Base-by-base conservation (phyloP, 208 protist genomes). In the Leishmania martiniquensis region DNA sequence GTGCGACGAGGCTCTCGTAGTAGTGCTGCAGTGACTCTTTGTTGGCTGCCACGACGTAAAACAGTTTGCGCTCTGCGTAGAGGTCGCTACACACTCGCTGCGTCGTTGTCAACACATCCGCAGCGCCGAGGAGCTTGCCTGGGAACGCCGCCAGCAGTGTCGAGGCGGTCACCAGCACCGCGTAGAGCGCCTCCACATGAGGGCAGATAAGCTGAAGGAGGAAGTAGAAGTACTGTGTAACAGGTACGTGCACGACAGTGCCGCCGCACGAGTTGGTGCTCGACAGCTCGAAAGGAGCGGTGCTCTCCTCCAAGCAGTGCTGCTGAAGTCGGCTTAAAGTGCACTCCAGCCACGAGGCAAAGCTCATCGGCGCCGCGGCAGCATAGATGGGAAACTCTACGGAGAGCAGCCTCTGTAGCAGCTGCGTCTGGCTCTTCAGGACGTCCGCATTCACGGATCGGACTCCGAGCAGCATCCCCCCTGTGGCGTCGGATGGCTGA, bases 361-460 rank as follows among this genome's bases (percentile, higher is more conserved):
- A 89, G 54, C 73, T 87, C 37, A 85, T 85, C 5, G 92, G 94
- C 9, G 82, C 85, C n/a, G 66, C 77, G 7, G 78, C n/a, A n/a
- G 81, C 68, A 81, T 90, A 95, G 72, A 90, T 88, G 20, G 92
- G 92, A 80, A 95, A 95, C 80, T 96, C 94, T 3, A 52, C 80
- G 0, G 88, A 77, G 20, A 96, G 85, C 25, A 96, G 81, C n/a
- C 75, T 55, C 60, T 85, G 89, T 60, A 96, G 73, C 65, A 90
- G 70, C 69, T 85, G 67, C n/a, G 85, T 83, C n/a, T 77, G 85
- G 68, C 81, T 78, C 34, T 63, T 82, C 70, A 97, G 75, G 47
- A 83, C 82, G 25, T 77, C 78, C 32, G 17, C 60, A 52, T 81
- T 80, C n/a, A 94, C 82, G 34, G 75, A 49, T 3, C 76, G 75